Evolutionary conservation across 495 filamentous ascomycete genomes (phyloP), one percentile per base, ranked within the genome.

Genomic region (Podospora fimiseda): DNA sequence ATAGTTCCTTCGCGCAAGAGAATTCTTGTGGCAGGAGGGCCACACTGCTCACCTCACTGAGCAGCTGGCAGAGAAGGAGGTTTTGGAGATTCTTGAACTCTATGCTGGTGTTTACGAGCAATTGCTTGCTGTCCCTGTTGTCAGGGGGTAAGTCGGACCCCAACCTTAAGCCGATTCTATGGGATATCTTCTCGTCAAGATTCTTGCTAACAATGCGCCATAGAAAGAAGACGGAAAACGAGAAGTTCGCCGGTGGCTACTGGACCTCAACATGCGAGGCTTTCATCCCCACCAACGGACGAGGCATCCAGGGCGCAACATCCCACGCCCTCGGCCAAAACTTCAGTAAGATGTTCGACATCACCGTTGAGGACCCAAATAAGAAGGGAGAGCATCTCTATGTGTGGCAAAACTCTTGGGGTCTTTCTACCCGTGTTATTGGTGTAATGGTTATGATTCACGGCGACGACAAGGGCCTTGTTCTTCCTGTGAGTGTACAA

Each of bases 371-470:
- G 70, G 90, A 96, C 63, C 94, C 94, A 11, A 76, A 50, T 19
- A 45, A 65, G 43, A 64, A 64, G 57, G 62, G 62, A 44, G 51
- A 81, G 47, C 89, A 89, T 69, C 27, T 33, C 11, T 6, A 33
- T 23, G 39, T 41, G 16, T 97, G 90, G 89, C 93, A 98, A 67
- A 98, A 98, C 75, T 95, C 89, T 4, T 98, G 93, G 93, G 93
- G 93, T 72, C 81, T 97, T 37, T 95, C 90, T 4, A 98, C 92
- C 43, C 87, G 93, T 65, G 84, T 89, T 22, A 91, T 98, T 60
- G 92, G 92, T 70, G 89, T 97, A 63, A 96, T 96, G 90, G 86
- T 95, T 59, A 94, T 98, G 84, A 88, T 91, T 51, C 93, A 98
- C 75, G 82, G 89, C 65, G 93, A 97, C 68, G 84, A 98, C 75